Evolutionary conservation across 768 basidiomycete genomes (phyloP).

Genomic region (Xanthoconium stramineum): DNA sequence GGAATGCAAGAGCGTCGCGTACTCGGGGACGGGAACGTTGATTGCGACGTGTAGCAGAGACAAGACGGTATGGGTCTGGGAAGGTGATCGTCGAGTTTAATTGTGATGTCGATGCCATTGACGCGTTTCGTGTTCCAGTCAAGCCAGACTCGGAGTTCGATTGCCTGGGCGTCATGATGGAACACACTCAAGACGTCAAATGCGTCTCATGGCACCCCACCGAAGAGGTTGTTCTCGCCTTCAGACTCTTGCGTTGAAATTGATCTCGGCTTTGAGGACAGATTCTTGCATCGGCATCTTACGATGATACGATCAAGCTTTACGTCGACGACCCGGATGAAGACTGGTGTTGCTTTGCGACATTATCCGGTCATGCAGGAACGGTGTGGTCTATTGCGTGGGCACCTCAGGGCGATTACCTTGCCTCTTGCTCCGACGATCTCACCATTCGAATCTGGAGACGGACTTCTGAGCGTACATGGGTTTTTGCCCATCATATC

Average conservation of each 20-base stretch:
- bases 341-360: slow-evolving; percentile 89
- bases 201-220: slow-evolving; percentile 91
- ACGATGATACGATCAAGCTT: slow-evolving; percentile 94
- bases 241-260: neutral
- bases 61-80: slow-evolving; percentile 99
- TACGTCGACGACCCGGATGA: slow-evolving; percentile 91
- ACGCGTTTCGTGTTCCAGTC: slow-evolving; percentile 41
- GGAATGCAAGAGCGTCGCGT: slow-evolving; percentile 92
- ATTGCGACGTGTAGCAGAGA: slow-evolving; percentile 95
- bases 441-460: slow-evolving; percentile 84
- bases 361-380: slow-evolving; percentile 74
- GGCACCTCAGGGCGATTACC: slow-evolving; percentile 70
- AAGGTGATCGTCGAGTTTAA: slow-evolving; percentile 52
- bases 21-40: slow-evolving; percentile 67
- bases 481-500: slow-evolving; percentile 59
- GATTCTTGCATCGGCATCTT: slow-evolving; percentile 95
- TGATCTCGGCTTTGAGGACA: slow-evolving; percentile 34
- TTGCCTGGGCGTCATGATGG: slow-evolving; percentile 93
- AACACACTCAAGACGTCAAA: slow-evolving; percentile 96
- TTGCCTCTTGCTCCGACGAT: slow-evolving; percentile 88
- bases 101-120: neutral
- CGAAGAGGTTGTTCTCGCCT: slow-evolving; percentile 68
- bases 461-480: slow-evolving; percentile 56
- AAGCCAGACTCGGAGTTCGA: slow-evolving; percentile 93
- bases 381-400: slow-evolving; percentile 94